These are phyloP conservation scores for Aspergillus tanneri DNA, from an alignment of 2,329 filamentous ascomycete species.

Conservation along the genomic window DNA sequence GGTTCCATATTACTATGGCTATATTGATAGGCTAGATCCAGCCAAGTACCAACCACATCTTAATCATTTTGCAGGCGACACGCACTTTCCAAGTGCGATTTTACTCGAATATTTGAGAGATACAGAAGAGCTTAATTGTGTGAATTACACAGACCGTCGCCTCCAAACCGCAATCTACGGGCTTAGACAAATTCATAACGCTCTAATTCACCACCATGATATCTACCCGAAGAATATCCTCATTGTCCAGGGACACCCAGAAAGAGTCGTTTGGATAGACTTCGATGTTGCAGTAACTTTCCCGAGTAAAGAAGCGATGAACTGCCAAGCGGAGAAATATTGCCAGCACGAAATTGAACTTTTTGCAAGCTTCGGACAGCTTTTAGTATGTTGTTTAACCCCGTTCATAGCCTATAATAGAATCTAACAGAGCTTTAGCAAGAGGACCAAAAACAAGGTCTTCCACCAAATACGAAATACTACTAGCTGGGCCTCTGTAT, in stretches of 20 bases:
- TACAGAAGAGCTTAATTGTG: slow-evolving; percentile 20
- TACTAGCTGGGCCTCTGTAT: no score
- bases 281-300: slow-evolving; percentile 27
- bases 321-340: slow-evolving; percentile 2
- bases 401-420: no score
- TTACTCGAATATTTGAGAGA: slow-evolving; percentile 29
- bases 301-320: not conserved
- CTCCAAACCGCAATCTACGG: slow-evolving; percentile 20
- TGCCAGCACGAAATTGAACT: slow-evolving; percentile 13
- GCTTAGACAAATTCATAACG: slow-evolving; percentile 23
- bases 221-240: slow-evolving; percentile 29
- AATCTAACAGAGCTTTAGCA: no score
- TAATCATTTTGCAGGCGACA: slow-evolving; percentile 16
- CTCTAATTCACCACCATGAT: slow-evolving; percentile 24
- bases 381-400: slow-evolving; percentile 15
- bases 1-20: slow-evolving; percentile 17
- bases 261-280: slow-evolving; percentile 24
- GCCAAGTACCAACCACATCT: not conserved
- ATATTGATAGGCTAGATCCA: slow-evolving; percentile 2
- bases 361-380: slow-evolving; percentile 12
- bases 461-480: no score
- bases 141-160: slow-evolving; percentile 20
- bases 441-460: no score
- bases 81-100: slow-evolving; percentile 22
- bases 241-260: slow-evolving; percentile 15